Evolutionary conservation across 352 stramenopile genomes (phyloP).

Genomic region (Phytophthora tentaculata): DNA sequence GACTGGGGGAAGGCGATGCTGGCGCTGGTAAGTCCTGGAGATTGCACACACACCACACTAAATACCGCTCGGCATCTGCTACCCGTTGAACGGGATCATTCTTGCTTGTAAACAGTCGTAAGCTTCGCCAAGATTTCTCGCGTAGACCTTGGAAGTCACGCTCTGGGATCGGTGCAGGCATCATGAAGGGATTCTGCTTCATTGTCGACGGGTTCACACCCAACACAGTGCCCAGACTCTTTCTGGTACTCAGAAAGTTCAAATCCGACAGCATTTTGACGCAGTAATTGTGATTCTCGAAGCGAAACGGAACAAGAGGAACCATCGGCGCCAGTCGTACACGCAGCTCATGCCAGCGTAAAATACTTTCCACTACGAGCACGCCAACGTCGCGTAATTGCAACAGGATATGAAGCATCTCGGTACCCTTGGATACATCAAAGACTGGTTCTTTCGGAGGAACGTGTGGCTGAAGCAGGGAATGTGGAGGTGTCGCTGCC

Average conservation of each 20-base stretch:
- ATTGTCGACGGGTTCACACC: conserved; percentile 62
- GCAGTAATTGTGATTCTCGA: conserved; percentile 70
- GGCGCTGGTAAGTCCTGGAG: conserved; percentile 27
- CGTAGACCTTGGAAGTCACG: conserved; percentile 53
- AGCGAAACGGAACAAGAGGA: conserved; percentile 46
- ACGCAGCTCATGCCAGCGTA: conserved; percentile 53
- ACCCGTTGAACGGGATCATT: conserved; percentile 50
- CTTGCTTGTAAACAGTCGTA: conserved; percentile 25
- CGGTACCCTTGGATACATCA: conserved; percentile 49
- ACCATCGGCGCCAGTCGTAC: conserved; percentile 35
- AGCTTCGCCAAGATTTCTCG: conserved; percentile 32
- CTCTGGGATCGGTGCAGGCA: conserved; percentile 68
- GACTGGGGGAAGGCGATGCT: conserved; percentile 2
- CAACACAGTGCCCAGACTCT: conserved; percentile 52
- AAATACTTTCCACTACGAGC: conserved; percentile 55
- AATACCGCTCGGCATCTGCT: conserved; percentile 59
- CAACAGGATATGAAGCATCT: conserved; percentile 71
- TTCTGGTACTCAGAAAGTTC: conserved; percentile 72
- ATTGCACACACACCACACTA: conserved; percentile 71
- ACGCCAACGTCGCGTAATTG: conserved; percentile 69
- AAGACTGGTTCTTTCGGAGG: conserved; percentile 40
- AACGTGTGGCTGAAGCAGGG: conserved; percentile 27
- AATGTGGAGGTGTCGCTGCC: conserved; percentile 27
- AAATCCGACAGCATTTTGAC: conserved; percentile 79
- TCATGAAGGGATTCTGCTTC: conserved; percentile 89